Evolutionary conservation across 2,329 filamentous ascomycete species (phyloP).

Genomic region (Ustilaginoidea virens): DNA sequence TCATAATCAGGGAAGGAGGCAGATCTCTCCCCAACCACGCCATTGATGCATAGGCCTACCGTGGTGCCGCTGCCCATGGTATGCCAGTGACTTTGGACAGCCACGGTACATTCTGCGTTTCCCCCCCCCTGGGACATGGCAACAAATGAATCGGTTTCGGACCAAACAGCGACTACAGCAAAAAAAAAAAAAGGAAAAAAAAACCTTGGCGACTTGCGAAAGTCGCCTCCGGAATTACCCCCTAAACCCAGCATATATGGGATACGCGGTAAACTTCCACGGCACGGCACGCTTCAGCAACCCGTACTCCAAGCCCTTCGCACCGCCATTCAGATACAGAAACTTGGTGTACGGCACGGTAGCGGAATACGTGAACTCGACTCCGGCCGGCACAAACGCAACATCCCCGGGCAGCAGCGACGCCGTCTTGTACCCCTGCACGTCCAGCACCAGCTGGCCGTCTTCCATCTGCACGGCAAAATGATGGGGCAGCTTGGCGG

Average conservation of each 20-base stretch:
- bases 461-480: constrained; percentile 14
- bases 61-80: no score
- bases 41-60: no score
- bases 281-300: constrained; percentile 7
- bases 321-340: constrained; percentile 12
- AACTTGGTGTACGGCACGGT: constrained; percentile 12
- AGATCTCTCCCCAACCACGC: no score
- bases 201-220: no score
- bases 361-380: constrained; percentile 10
- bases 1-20: no score
- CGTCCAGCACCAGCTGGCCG: constrained; percentile 9
- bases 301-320: constrained; percentile 10
- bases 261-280: constrained; percentile 11
- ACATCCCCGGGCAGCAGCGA: constrained; percentile 13
- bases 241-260: constrained; percentile 2
- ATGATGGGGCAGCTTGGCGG: constrained; percentile 6
- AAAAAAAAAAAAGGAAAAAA: no score
- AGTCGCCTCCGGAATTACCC: no score
- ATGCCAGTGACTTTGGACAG: no score
- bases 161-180: no score
- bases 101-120: no score
- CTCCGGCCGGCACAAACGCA: constrained; percentile 10
- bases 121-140: no score
- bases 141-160: no score
- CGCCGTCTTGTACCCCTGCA: constrained; percentile 10